A percentile compares a stretch with the other conserved stretches of the same genome.
These are phyloP conservation scores for Penicillium sp. DNA, from an alignment of 2,329 filamentous ascomycete species.

Conservation along the genomic window DNA sequence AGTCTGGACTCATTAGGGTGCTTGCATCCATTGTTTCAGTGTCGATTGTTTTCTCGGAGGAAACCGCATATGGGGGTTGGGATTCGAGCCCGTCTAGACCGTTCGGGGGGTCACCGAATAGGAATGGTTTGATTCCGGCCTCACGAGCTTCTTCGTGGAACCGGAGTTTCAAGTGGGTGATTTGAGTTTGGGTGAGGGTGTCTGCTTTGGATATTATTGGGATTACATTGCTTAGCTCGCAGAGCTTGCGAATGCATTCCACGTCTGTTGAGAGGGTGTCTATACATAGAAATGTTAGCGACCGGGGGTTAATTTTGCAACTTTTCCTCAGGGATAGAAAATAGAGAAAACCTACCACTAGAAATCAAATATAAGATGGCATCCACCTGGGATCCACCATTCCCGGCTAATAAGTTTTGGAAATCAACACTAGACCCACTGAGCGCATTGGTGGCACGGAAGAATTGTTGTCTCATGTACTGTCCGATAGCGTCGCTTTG, in stretches of 20 bases:
- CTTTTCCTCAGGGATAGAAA: neutral
- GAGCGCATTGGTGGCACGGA: constrained; percentile 61
- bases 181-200: constrained; percentile 58
- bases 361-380: constrained; percentile 79
- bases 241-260: constrained; percentile 68
- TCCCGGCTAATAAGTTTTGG: constrained; percentile 73
- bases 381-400: constrained; percentile 81
- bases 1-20: constrained; percentile 87
- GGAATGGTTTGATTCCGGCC: constrained; percentile 64
- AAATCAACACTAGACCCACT: constrained; percentile 71
- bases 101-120: constrained; percentile 54
- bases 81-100: constrained; percentile 28
- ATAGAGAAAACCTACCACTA: constrained; percentile 57
- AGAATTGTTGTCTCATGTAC: constrained; percentile 71
- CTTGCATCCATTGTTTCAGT: constrained; percentile 88
- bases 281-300: constrained; percentile 31
- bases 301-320: neutral
- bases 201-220: constrained; percentile 80
- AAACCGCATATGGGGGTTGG: constrained; percentile 68
- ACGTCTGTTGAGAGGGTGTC: constrained; percentile 65
- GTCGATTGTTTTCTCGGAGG: constrained; percentile 70
- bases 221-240: constrained; percentile 76
- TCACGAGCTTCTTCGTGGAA: constrained; percentile 35
- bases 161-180: constrained; percentile 59
- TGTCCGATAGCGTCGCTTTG: constrained; percentile 61